phyloP scores from a whole-genome alignment of 345 rosid species.

The Eucalyptus fibrosa region DNA sequence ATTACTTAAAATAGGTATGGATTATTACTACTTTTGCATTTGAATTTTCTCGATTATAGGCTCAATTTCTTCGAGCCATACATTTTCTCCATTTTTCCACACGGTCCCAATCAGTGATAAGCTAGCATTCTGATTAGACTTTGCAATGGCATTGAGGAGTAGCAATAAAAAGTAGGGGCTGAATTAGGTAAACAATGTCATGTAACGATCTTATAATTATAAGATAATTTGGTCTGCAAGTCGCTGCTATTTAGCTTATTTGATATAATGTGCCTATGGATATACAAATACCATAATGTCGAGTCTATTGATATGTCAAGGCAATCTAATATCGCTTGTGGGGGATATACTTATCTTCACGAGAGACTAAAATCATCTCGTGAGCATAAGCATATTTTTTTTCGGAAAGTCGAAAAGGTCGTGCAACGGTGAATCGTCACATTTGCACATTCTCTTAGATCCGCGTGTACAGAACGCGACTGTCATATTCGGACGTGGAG shows the following conservation, averaged over 20 bases:
- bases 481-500: too few species aligned
- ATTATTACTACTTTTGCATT: too few species aligned
- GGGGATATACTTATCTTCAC: too few species aligned
- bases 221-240: fast-evolving
- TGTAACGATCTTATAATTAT: not conserved
- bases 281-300: not conserved
- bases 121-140: fast-evolving
- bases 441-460: not conserved
- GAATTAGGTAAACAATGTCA: not conserved
- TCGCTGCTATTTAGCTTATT: fast-evolving
- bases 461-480: fast-evolving
- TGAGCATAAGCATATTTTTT: not conserved
- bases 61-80: too few species aligned
- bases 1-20: too few species aligned
- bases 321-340: not conserved
- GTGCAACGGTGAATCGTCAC: fast-evolving
- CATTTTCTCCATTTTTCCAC: too few species aligned
- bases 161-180: not conserved
- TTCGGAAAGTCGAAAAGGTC: fast-evolving
- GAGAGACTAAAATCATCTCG: not conserved
- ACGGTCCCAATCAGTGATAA: fast-evolving
- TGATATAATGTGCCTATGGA: fast-evolving
- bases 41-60: too few species aligned
- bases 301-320: not conserved
- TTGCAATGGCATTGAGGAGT: not conserved